phyloP scores from a whole-genome alignment of 257 asterid genomes.

The Dorcoceras hygrometricum region DNA sequence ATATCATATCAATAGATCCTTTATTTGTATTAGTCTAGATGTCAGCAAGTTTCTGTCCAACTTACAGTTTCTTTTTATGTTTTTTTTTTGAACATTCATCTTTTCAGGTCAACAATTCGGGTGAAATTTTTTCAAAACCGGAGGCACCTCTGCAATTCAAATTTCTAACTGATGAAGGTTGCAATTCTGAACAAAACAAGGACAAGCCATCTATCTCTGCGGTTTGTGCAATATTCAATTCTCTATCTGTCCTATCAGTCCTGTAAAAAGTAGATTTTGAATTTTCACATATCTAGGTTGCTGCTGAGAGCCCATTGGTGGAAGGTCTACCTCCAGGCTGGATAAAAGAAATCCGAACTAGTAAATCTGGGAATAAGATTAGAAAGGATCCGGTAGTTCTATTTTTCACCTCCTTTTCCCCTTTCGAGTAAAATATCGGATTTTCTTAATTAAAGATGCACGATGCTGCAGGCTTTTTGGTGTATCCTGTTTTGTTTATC shows the following conservation, averaged over 20 bases:
- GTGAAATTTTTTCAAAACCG: slow-evolving; percentile 14
- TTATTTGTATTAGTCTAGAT: background rate
- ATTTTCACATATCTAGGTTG: background rate
- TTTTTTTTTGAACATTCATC: background rate
- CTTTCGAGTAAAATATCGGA: background rate
- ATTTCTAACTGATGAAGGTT: slow-evolving; percentile 17
- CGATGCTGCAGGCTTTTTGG: too few species aligned
- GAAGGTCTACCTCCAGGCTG: slow-evolving; percentile 38
- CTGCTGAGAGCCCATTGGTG: background rate
- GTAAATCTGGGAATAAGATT: slow-evolving; percentile 35
- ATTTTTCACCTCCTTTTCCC: background rate
- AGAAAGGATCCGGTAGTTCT: slow-evolving; percentile 55
- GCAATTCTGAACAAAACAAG: slow-evolving; percentile 19
- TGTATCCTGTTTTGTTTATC: too few species aligned
- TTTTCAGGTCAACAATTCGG: slow-evolving; percentile 29
- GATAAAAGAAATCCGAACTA: slow-evolving; percentile 52
- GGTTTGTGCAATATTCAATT: background rate
- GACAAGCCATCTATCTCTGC: background rate
- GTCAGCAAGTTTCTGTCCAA: background rate
- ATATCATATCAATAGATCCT: background rate
- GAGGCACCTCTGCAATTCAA: slow-evolving; percentile 18
- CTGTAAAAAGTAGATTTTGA: background rate
- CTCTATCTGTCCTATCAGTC: background rate
- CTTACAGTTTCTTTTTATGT: background rate
- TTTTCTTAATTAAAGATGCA: too few species aligned